A percentile compares a stretch with the other conserved stretches of the same genome.
These are phyloP conservation scores for Uronychia setigera DNA, from an alignment of 73 alveolate species.

Conservation along the genomic window DNA sequence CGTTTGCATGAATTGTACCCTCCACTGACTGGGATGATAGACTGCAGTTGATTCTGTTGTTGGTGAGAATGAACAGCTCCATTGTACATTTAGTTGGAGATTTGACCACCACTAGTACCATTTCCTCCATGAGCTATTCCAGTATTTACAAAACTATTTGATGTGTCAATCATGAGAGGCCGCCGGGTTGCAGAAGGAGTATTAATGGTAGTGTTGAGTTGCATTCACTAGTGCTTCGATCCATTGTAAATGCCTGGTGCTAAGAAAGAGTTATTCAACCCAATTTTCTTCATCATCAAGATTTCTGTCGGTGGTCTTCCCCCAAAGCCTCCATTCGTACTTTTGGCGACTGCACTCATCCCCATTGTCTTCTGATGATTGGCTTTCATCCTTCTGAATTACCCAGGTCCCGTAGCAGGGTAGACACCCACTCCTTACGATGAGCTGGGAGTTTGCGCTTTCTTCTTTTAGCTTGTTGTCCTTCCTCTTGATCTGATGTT, in stretches of 20 bases:
- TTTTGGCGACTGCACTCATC: neutral
- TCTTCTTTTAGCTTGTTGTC: neutral
- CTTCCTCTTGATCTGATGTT: conserved; percentile 1
- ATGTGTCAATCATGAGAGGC: neutral
- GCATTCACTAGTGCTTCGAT: neutral
- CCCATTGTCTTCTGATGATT: neutral
- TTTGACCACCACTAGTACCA: neutral
- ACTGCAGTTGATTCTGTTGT: neutral
- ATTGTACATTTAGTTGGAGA: too few species aligned
- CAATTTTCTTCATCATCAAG: neutral
- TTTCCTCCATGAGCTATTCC: neutral
- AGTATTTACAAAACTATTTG: neutral
- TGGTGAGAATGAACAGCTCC: too few species aligned
- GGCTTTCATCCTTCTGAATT: neutral
- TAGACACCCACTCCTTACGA: neutral
- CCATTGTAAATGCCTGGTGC: neutral
- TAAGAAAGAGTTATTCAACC: neutral
- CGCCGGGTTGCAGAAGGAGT: neutral
- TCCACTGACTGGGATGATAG: neutral
- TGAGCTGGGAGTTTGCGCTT: neutral
- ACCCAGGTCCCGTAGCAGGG: neutral
- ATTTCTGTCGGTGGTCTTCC: neutral
- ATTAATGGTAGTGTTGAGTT: neutral
- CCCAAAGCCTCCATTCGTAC: neutral
- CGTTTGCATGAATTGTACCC: neutral